These are phyloP conservation scores for Diutina mesorugosa DNA, from an alignment of 1,139 yeast species.

Conservation along the genomic window DNA sequence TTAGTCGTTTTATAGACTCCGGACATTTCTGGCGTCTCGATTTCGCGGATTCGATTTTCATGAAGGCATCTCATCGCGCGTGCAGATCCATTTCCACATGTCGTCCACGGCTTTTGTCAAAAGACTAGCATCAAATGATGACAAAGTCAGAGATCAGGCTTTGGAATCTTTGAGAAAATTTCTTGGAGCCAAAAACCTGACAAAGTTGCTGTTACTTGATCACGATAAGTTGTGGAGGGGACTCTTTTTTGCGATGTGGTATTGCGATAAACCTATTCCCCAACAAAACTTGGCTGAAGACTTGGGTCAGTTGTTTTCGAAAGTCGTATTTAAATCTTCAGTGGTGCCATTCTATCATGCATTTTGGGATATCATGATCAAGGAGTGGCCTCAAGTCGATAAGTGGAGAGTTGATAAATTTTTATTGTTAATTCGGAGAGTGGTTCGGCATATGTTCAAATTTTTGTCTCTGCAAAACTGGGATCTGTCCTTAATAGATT, in stretches of 20 bases:
- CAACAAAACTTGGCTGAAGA: constrained; percentile 76
- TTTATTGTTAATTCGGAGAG: constrained; percentile 68
- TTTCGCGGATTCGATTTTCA: neutral
- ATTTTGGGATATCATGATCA: constrained; percentile 68
- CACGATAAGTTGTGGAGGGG: constrained; percentile 90
- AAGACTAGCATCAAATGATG: constrained; percentile 73
- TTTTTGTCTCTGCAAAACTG: constrained; percentile 44
- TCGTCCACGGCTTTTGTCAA: constrained; percentile 39
- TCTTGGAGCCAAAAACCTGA: constrained; percentile 25
- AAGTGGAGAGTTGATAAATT: constrained; percentile 82
- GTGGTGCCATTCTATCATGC: constrained; percentile 49
- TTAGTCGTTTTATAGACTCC: no score
- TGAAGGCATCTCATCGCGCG: neutral
- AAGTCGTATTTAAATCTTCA: constrained; percentile 27
- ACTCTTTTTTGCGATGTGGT: constrained; percentile 89
- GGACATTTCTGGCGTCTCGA: no score
- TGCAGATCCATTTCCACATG: neutral
- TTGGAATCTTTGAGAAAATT: constrained; percentile 52
- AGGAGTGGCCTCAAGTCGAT: constrained; percentile 81
- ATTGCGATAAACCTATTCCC: constrained; percentile 82
- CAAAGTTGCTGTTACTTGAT: constrained; percentile 28
- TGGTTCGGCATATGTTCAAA: constrained; percentile 50
- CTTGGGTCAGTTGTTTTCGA: constrained; percentile 49
- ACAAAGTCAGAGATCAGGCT: constrained; percentile 65
- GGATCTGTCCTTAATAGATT: constrained; percentile 35